Evolutionary conservation across 2,329 filamentous ascomycete genomes (phyloP), one percentile per base, ranked within the genome.

Genomic region (Arthrobotrys pseudoclavata): DNA sequence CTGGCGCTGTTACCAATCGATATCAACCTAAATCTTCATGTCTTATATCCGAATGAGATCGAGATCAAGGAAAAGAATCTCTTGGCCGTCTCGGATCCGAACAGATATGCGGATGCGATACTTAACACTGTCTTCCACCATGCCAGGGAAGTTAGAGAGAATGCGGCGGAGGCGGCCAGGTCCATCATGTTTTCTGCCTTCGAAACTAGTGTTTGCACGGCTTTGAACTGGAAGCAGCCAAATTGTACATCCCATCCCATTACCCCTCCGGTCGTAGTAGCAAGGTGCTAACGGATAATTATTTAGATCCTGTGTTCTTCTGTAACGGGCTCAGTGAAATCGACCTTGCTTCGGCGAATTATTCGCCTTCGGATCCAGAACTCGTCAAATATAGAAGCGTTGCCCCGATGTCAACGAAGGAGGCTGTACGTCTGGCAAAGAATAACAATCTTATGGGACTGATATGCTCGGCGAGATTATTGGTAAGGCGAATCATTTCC

Each of bases 391-490:
- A 77, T 37, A 61, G 74, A 71, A 77, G 74, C 40, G 67, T 71
- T 31, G 67, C 74, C 22, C 74, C 91, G 13, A 91, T 91, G 80
- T 97, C 93, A 4, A 93, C 98, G 80, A 99, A 98, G 85, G 95
- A 99, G 83, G 93, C 93, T 3, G 96, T 97, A 13, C 89, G 94
- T 79, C 93, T 97, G 82, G 94, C 95, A 22, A 92, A 96, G 84
- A 92, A 91, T 83, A 99, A 99, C 83, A 99, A 99, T 83, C 93
- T 99, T 80, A 99, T 99, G 96, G 96, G 96, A 2, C 84, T 99
- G 82, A 92, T 98, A 76, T 97, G 94, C 85, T 94, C 91, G 81
- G 95, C 93, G 34, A 89, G 91, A 80, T 86, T 99, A 79, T 84
- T 99, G 86, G 93, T 96, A 87, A 82, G 60, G 79, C 84, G 12